Base-by-base conservation (phyloP, 192 early-diverging fungal species). In the Gigaspora rosea region DNA sequence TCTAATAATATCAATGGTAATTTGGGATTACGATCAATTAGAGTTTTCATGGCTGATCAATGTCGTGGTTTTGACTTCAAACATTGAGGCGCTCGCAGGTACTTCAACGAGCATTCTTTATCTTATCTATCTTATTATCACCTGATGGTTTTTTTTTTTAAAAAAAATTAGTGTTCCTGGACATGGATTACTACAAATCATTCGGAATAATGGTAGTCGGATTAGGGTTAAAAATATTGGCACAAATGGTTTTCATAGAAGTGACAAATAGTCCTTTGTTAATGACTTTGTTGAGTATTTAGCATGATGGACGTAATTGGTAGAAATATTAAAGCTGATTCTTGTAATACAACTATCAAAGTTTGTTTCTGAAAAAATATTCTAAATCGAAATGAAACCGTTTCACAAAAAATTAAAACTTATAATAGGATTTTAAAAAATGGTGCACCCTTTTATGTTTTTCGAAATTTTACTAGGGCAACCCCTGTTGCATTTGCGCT, bases 11-110 rank as follows among this genome's bases (percentile, higher is more conserved):
- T 81, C 95, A 59, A 92, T 95, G 88, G 94, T 95, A 3, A 92
- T 97, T 63, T 97, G 95, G 95, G 91, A 95, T 73, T 95, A 95
- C 78, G 89, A 90, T 41, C 88, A 92, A 77, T 79, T 92, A 4
- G 90, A 94, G n/a, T 90, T 93, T 62, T 90, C 92, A 15, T 94
- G 93, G 93, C 79, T 94, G 20, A 86, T 97, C 46, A 94, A 88
- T 79, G 82, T 90, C 33, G 83, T 95, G 12, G 89, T 92, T 8
- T 85, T 95, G 8, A 91, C 90, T 8, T 94, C 92, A 22, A 93
- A 95, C 75, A 80, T 90, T 0, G 90, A 90, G 20, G 94, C 94
- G 2, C 67, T 94, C 1, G 82, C 81, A 64, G 80, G 71, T 87
- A 82, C 68, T 68, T 72, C 77, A 73, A 32, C 27, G 4, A 20